Base-by-base conservation (phyloP, 2,329 filamentous ascomycete species). In the Verticillium nubilum region DNA sequence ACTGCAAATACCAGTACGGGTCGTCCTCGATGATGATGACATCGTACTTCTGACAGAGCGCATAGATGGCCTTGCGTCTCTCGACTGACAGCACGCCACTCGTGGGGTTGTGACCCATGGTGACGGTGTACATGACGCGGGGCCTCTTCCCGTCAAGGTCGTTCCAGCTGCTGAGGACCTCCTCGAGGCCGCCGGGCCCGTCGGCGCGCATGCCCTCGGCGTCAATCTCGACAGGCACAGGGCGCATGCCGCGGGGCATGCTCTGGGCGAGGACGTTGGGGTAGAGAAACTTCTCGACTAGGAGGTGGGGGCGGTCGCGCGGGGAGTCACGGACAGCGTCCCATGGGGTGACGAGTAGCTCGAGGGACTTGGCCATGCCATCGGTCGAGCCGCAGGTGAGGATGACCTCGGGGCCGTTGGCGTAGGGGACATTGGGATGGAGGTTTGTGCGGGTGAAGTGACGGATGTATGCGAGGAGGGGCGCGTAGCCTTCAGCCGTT, bases 1-100 rank as follows among this genome's bases (percentile, higher is more conserved):
- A 97, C 72, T 97, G 94, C 9, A 98, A 80, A 72, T 95, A 94
- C 91, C 92, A 97, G 77, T 97, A 97, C 5, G 94, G 94, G 63
- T 97, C 93, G 67, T 98, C 94, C 73, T 98, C 94, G 62, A 96
- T 77, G 64, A 97, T 97, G 68, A 97, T 84, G 63, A 97, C 84
- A 72, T 97, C 92, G 75, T 91, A 96, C 70, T 88, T 84, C 71
- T 86, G 86, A 74, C 90, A 95, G 15, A 97, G 72, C 19, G 82
- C 84, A 70, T 97, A 97, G 28, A 97, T 82, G 57, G 92, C 86
- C 67, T 85, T 89, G 59, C 91, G 85, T 47, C 94, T 86, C 67
- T 88, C 76, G 10, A 95, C 72, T 2, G 89, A 87, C 2, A 96
- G 79, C 2, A 90, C 86, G 31, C 89, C 87, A 29, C 90, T 88